These are phyloP conservation scores for Saccharomyces hybrid DNA, from an alignment of 1,139 yeast species.

Conservation along the genomic window DNA sequence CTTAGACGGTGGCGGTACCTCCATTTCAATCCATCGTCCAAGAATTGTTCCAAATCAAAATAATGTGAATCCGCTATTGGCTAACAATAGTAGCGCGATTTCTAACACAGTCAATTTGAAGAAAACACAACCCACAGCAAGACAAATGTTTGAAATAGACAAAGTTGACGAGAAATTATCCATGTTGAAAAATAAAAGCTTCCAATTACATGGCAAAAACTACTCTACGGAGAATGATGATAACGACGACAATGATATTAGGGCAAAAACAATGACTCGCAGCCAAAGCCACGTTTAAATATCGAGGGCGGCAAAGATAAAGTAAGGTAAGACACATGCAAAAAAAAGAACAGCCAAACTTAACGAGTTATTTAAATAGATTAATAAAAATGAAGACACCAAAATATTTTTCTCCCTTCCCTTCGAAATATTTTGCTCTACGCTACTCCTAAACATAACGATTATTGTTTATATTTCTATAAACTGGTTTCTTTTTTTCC, in stretches of 20 bases:
- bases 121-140: constrained; percentile 1
- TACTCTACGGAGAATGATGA: background rate
- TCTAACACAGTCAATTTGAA: background rate
- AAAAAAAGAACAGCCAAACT: background rate
- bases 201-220: constrained; percentile 2
- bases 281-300: constrained; percentile 9
- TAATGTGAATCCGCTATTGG: constrained; percentile 8
- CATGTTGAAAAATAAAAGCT: constrained; percentile 12
- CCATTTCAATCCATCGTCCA: constrained; percentile 11
- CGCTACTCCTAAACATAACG: background rate
- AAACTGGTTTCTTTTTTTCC: background rate
- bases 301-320: background rate
- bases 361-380: background rate
- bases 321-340: background rate
- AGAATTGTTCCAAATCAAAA: constrained; percentile 7
- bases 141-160: constrained; percentile 26
- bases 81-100: constrained; percentile 2
- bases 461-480: background rate
- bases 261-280: constrained; percentile 4
- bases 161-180: constrained; percentile 30
- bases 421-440: no score
- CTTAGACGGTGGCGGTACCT: constrained; percentile 14
- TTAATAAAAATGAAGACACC: background rate
- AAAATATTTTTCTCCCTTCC: no score
- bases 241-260: background rate